Percentiles rank a stretch among this genome's conserved stretches.
Conservation (phyloP, 2,329 filamentous ascomycete species). For the Aspergillus sojae region DNA sequence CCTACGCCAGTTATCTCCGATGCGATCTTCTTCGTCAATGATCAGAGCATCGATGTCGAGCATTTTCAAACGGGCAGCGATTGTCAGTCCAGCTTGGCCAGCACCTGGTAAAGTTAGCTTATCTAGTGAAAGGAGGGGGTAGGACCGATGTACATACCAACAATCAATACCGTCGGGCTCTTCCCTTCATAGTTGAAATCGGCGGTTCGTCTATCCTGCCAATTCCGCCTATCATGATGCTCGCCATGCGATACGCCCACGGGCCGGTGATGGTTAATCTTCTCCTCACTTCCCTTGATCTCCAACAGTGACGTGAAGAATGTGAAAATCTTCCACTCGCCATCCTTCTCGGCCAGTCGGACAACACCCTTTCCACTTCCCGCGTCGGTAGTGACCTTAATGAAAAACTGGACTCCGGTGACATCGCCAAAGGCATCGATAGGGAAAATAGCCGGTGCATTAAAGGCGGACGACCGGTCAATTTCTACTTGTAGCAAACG, state of each 20-base stretch:
- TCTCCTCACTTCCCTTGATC: conserved; percentile 59
- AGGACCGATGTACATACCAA: conserved; percentile 49
- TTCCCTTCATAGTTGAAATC: conserved; percentile 54
- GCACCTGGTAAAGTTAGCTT: conserved; percentile 47
- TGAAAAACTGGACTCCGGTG: conserved; percentile 59
- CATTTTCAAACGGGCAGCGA: conserved; percentile 62
- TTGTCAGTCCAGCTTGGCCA: conserved; percentile 62
- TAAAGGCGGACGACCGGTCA: conserved; percentile 50
- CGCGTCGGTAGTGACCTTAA: conserved; percentile 56
- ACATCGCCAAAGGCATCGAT: conserved; percentile 56
- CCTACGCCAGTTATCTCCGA: conserved; percentile 67
- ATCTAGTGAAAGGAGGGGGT: background rate
- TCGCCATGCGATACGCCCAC: conserved; percentile 61
- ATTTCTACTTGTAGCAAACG: conserved; percentile 50
- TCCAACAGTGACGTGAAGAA: conserved; percentile 63
- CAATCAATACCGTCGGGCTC: conserved; percentile 62
- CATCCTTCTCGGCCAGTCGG: conserved; percentile 49
- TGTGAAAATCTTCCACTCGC: conserved; percentile 64
- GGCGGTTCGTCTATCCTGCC: conserved; percentile 56
- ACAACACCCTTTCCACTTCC: conserved; percentile 61
- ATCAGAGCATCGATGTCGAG: conserved; percentile 59
- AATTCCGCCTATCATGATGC: conserved; percentile 59
- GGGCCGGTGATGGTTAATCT: conserved; percentile 50
- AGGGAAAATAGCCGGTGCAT: conserved; percentile 46
- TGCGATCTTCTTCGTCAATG: conserved; percentile 59